These are phyloP conservation scores for Microcyclosporella mali DNA, from an alignment of 2,329 filamentous ascomycete genomes.

Conservation along the genomic window DNA sequence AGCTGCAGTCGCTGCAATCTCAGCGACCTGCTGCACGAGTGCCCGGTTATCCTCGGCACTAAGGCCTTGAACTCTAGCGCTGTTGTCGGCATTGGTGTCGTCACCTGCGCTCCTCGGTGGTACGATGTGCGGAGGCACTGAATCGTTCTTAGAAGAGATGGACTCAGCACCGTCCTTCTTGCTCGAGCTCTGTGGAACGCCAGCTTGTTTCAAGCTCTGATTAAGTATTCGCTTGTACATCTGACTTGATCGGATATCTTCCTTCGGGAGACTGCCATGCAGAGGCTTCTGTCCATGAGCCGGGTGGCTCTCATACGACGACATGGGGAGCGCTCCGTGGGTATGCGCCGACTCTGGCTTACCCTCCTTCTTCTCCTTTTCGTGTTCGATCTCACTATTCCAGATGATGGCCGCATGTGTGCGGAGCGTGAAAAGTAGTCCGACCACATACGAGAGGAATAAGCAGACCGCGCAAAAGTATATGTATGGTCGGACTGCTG, in stretches of 20 bases:
- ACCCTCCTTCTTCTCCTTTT: conserved; percentile 39
- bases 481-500: conserved; percentile 88
- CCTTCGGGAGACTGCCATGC: conserved; percentile 30
- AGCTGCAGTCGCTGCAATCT: conserved; percentile 87
- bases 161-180: conserved; percentile 13
- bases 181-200: conserved; percentile 54
- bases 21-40: conserved; percentile 79
- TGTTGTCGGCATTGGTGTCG: conserved; percentile 35
- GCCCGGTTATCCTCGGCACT: conserved; percentile 75
- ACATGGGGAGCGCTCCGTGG: conserved; percentile 11
- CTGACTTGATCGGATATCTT: conserved; percentile 77
- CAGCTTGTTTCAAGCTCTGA: conserved; percentile 80
- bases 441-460: conserved; percentile 89
- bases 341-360: conserved; percentile 22
- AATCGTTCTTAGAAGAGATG: conserved; percentile 20
- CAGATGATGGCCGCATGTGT: conserved; percentile 97
- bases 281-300: conserved; percentile 5
- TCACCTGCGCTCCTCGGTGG: conserved; percentile 59
- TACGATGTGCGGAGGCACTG: conserved; percentile 62
- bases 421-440: conserved; percentile 87
- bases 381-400: conserved; percentile 65
- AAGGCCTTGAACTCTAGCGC: conserved; percentile 55
- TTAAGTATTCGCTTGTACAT: conserved; percentile 90
- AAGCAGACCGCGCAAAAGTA: conserved; percentile 79
- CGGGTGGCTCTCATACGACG: conserved; percentile 6